These are phyloP conservation scores for Pleurotus tuoliensis DNA, from an alignment of 768 basidiomycete genomes.

Conservation along the genomic window DNA sequence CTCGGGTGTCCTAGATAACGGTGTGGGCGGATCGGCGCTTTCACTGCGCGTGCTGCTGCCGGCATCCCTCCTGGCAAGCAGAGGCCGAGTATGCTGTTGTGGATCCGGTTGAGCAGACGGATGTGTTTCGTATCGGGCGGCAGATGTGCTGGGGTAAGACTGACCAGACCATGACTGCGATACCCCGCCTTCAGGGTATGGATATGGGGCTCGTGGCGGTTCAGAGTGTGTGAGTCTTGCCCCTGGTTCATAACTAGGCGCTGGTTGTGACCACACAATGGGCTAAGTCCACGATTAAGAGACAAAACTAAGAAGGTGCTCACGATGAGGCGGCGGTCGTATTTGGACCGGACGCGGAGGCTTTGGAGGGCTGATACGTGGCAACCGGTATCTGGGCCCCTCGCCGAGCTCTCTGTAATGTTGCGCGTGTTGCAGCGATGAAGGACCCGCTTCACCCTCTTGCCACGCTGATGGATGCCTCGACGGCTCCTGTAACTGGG, in stretches of 20 bases:
- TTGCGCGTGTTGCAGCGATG: slow-evolving; percentile 27
- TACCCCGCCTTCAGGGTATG: not conserved
- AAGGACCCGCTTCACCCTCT: slow-evolving; percentile 44
- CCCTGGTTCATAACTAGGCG: slow-evolving; percentile 4
- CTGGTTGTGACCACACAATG: not conserved
- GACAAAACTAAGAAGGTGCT: not conserved
- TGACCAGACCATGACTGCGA: slow-evolving; percentile 8
- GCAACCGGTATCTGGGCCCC: slow-evolving; percentile 10
- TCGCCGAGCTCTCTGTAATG: slow-evolving; percentile 14
- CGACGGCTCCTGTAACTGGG: slow-evolving; percentile 14
- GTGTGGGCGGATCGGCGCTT: slow-evolving; percentile 1
- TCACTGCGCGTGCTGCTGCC: slow-evolving; percentile 1
- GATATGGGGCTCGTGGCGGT: not conserved
- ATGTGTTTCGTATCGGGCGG: slow-evolving; percentile 5
- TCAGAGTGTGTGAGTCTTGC: not conserved
- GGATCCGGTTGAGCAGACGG: slow-evolving; percentile 9
- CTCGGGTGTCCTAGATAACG: slow-evolving; percentile 3
- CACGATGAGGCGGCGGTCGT: not conserved
- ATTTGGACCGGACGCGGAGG: not conserved
- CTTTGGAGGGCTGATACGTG: not conserved
- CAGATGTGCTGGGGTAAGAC: slow-evolving; percentile 8
- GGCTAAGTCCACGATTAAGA: not conserved
- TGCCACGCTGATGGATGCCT: slow-evolving; percentile 18
- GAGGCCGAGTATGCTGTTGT: slow-evolving; percentile 3
- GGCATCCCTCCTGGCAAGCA: not conserved